Conservation (phyloP, 2,329 filamentous ascomycete species). For the Lachnellula arida region DNA sequence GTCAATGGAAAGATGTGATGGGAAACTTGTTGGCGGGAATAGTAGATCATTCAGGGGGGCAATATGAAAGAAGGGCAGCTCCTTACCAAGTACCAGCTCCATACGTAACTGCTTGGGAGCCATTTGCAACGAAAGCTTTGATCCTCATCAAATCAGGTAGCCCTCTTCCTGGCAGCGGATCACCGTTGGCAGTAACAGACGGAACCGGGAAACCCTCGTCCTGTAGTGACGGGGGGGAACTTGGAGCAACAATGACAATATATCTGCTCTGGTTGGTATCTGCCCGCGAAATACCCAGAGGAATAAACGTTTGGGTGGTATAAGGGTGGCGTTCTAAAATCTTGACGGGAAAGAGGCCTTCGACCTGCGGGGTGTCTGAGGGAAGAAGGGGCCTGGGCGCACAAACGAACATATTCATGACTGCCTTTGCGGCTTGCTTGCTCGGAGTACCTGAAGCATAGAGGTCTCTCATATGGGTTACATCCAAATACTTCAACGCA, state of each 20-base stretch:
- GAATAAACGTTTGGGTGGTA: conserved; percentile 90
- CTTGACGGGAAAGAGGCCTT: conserved; percentile 55
- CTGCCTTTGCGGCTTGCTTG: conserved; percentile 49
- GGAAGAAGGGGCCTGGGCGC: conserved; percentile 55
- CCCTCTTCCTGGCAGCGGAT: conserved; percentile 23
- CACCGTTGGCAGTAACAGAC: conserved; percentile 6
- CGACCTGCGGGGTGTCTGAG: conserved; percentile 16
- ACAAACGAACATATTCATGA: conserved; percentile 89
- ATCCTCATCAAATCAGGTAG: conserved; percentile 68
- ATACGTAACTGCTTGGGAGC: conserved; percentile 84
- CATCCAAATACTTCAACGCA: conserved; percentile 79
- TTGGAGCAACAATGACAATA: conserved; percentile 86
- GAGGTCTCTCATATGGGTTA: conserved; percentile 67
- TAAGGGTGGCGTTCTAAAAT: conserved; percentile 90
- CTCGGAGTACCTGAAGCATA: conserved; percentile 61
- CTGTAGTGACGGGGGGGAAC: conserved; percentile 45
- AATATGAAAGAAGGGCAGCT: background rate
- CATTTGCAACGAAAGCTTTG: conserved; percentile 73
- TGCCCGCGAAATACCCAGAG: conserved; percentile 55
- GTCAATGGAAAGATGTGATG: no score
- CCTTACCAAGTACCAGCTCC: conserved; percentile 73
- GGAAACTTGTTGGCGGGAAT: no score
- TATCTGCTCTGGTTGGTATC: conserved; percentile 50
- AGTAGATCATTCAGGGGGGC: no score
- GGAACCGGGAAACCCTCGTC: conserved; percentile 39